Evolutionary conservation across 306 rosid species (phyloP).

Genomic region (Lathyrus oleraceus): DNA sequence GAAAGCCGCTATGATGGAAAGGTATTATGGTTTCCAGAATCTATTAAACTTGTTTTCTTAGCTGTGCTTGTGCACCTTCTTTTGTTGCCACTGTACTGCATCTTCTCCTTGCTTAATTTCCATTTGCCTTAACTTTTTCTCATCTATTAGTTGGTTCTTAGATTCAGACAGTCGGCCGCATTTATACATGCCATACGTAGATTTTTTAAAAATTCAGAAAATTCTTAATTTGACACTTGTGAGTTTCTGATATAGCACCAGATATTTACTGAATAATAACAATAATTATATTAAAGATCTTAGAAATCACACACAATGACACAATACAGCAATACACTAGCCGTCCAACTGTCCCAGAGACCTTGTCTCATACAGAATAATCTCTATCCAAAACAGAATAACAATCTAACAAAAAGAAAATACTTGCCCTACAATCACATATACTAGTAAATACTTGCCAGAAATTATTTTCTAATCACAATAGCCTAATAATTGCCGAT

Average conservation of each 20-base stretch:
- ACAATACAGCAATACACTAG: background rate
- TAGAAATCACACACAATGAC: background rate
- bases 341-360: background rate
- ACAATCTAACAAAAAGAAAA: background rate
- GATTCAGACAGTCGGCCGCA: background rate
- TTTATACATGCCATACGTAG: background rate
- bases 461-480: background rate
- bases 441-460: background rate
- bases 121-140: conserved; percentile 2
- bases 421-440: background rate
- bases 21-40: conserved; percentile 50
- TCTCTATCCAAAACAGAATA: background rate
- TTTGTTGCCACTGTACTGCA: conserved; percentile 26
- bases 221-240: background rate
- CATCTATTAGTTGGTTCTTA: background rate
- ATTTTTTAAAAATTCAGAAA: background rate
- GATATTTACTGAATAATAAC: background rate
- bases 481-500: background rate
- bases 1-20: conserved; percentile 99
- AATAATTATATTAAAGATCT: background rate
- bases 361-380: background rate
- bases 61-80: conserved; percentile 17
- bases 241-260: conserved; percentile 8
- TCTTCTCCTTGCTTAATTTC: conserved; percentile 22
- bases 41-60: conserved; percentile 29